Conservation (phyloP, 352 stramenopile species). For the Phytophthora fragariae region DNA sequence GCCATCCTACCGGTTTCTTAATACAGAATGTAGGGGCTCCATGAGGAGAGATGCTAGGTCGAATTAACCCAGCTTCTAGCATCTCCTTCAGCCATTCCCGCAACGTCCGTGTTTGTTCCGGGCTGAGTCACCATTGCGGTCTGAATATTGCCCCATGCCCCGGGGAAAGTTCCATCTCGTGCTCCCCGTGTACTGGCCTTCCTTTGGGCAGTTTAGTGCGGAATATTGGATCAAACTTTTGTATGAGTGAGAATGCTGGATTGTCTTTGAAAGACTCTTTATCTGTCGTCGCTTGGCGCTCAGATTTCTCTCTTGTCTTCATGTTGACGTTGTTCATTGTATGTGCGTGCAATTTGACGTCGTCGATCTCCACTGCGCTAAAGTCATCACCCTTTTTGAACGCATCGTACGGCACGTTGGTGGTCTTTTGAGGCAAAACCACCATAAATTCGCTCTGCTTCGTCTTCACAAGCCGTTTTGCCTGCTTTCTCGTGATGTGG, state of each 20-base stretch:
- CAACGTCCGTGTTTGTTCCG: slow-evolving; percentile 2
- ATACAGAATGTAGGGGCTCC: slow-evolving; percentile 17
- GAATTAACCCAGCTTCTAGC: not conserved
- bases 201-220: slow-evolving; percentile 6
- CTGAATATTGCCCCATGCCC: slow-evolving; percentile 9
- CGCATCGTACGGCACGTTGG: not conserved
- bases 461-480: not conserved
- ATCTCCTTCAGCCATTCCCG: slow-evolving; percentile 1
- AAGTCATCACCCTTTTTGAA: slow-evolving; percentile 10
- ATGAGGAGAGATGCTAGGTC: slow-evolving; percentile 9
- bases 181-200: not conserved
- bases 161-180: not conserved
- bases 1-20: slow-evolving; percentile 2
- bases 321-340: not conserved
- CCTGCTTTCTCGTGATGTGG: slow-evolving; percentile 3
- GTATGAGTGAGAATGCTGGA: not conserved
- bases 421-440: slow-evolving; percentile 2
- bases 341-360: not conserved
- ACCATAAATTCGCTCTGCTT: slow-evolving; percentile 5
- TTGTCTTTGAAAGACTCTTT: not conserved
- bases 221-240: slow-evolving; percentile 6
- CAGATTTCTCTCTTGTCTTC: slow-evolving; percentile 5
- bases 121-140: slow-evolving; percentile 11
- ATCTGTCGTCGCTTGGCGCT: slow-evolving; percentile 2
- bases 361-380: not conserved